These are phyloP conservation scores for Avena atlantica DNA, from an alignment of 176 grass and related monocot genomes.

Conservation along the genomic window DNA sequence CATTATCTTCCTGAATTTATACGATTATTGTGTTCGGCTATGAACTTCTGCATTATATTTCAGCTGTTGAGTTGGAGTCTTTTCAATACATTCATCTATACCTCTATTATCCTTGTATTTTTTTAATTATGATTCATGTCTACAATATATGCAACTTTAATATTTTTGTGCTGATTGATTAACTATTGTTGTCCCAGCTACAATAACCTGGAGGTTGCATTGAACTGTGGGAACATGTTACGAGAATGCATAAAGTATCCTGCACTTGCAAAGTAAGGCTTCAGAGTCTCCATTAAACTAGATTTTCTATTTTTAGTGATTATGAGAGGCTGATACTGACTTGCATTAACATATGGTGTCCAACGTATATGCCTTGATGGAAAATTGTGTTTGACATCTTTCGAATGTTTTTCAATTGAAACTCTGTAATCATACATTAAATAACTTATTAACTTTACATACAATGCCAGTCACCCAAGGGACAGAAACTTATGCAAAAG, in stretches of 20 bases:
- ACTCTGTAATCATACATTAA: background rate
- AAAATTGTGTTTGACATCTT: background rate
- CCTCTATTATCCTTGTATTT: constrained; percentile 20
- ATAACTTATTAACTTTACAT: constrained; percentile 18
- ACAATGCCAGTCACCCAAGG: background rate
- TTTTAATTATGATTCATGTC: background rate
- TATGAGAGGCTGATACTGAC: background rate
- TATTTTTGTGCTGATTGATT: constrained; percentile 30
- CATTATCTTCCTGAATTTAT: constrained; percentile 29
- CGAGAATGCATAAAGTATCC: constrained; percentile 98
- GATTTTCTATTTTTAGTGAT: background rate
- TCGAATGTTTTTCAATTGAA: constrained; percentile 25
- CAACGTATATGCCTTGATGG: constrained; percentile 16
- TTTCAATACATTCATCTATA: background rate
- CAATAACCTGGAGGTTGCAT: constrained; percentile 96
- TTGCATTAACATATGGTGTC: constrained; percentile 16
- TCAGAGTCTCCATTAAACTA: constrained; percentile 28
- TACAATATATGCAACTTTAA: constrained; percentile 35
- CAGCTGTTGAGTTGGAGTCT: background rate
- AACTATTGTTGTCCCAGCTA: constrained; percentile 69
- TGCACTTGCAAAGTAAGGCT: constrained; percentile 94
- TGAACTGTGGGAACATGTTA: constrained; percentile 99
- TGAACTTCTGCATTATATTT: constrained; percentile 9
- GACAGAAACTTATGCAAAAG: background rate
- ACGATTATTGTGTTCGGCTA: constrained; percentile 5